Evolutionary conservation across 805 yeast species (phyloP).

Genomic region (Lachancea cidri): DNA sequence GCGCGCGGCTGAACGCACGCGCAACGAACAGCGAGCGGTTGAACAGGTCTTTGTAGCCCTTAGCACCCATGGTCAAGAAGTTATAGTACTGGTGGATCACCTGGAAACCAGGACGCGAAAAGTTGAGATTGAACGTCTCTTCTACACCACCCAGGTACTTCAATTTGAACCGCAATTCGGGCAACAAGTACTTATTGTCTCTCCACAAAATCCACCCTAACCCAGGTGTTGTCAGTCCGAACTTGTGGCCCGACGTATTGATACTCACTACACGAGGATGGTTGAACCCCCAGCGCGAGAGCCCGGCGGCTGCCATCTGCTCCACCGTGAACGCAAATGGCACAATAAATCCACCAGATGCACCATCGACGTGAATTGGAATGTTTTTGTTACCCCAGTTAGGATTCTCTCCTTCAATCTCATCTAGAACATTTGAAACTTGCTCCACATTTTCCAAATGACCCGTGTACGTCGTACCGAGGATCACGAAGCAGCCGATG

Average conservation of each 20-base stretch:
- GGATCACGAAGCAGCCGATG: slow-evolving; percentile 80
- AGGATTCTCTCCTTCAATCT: slow-evolving; percentile 42
- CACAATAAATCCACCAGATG: slow-evolving; percentile 85
- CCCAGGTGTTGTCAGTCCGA: slow-evolving; percentile 87
- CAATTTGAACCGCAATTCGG: slow-evolving; percentile 67
- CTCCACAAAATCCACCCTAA: slow-evolving; percentile 91
- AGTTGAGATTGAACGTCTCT: slow-evolving; percentile 80
- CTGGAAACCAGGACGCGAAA: slow-evolving; percentile 90
- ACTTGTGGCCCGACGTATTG: slow-evolving; percentile 90
- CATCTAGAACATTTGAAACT: slow-evolving; percentile 61
- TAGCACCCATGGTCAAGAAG: slow-evolving; percentile 61
- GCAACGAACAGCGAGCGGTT: slow-evolving; percentile 65
- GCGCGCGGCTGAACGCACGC: slow-evolving; percentile 43
- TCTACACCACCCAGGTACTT: slow-evolving; percentile 86
- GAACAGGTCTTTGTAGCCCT: slow-evolving; percentile 66
- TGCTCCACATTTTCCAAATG: slow-evolving; percentile 74
- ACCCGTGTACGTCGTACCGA: slow-evolving; percentile 93
- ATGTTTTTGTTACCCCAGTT: slow-evolving; percentile 42
- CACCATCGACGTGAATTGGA: slow-evolving; percentile 92
- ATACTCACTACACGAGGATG: slow-evolving; percentile 73
- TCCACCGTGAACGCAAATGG: slow-evolving; percentile 74
- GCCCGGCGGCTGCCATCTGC: slow-evolving; percentile 26
- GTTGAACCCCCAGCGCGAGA: slow-evolving; percentile 68
- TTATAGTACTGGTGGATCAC: slow-evolving; percentile 84
- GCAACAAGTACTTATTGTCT: slow-evolving; percentile 57